These are phyloP conservation scores for Taphrina sp. DNA, from an alignment of 1,139 yeast species.

Conservation along the genomic window DNA sequence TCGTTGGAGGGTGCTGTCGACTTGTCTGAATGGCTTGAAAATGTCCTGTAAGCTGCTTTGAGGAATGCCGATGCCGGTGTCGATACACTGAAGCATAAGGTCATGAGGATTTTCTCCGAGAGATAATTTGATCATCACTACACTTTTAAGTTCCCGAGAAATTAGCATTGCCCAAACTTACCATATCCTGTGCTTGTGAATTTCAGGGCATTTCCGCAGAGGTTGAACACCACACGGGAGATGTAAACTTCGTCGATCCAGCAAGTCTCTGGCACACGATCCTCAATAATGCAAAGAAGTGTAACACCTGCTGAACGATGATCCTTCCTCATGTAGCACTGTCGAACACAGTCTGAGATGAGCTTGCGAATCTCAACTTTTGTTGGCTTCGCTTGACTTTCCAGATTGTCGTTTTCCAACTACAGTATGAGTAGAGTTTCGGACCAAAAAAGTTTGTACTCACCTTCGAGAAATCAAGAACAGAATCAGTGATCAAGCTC, in stretches of 20 bases:
- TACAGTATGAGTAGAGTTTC: no score
- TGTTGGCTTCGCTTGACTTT: conserved; percentile 68
- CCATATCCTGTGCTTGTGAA: conserved; percentile 70
- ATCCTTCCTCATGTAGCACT: conserved; percentile 65
- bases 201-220: conserved; percentile 85
- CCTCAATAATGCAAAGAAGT: conserved; percentile 45
- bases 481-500: conserved; percentile 81
- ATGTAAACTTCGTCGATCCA: conserved; percentile 84
- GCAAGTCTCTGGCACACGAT: conserved; percentile 60
- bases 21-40: conserved; percentile 86
- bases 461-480: conserved; percentile 83
- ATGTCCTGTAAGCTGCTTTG: conserved; percentile 77
- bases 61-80: conserved; percentile 81
- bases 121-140: conserved; percentile 9
- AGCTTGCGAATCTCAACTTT: conserved; percentile 88
- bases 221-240: conserved; percentile 76
- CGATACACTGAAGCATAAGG: conserved; percentile 41
- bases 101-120: conserved; percentile 13
- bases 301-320: conserved; percentile 77
- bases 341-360: conserved; percentile 82
- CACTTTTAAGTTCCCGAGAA: background rate
- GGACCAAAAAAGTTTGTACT: no score
- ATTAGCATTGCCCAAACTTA: background rate
- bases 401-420: conserved; percentile 51
- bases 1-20: conserved; percentile 87